Conservation (phyloP, 495 filamentous ascomycete genomes). For the Talaromyces ruber region DNA sequence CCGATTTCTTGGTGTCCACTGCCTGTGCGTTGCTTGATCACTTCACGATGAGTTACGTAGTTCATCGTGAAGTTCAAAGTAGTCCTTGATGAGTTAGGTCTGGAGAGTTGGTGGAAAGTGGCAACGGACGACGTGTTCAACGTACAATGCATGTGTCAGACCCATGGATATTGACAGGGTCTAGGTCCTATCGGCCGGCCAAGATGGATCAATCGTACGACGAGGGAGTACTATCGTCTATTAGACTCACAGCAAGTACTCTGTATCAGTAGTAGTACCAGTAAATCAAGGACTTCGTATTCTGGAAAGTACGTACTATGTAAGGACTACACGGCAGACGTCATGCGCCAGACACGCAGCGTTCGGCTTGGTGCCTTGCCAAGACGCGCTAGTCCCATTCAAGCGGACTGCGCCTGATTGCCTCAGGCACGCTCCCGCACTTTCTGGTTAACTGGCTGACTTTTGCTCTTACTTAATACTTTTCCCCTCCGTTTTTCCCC, state of each 20-base stretch:
- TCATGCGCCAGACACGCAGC: background rate
- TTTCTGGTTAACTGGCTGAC: background rate
- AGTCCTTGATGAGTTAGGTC: background rate
- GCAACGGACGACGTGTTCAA: background rate
- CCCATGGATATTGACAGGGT: background rate
- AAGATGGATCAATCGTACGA: background rate
- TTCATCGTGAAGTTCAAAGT: background rate
- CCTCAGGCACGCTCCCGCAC: slow-evolving; percentile 1
- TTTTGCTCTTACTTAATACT: slow-evolving; percentile 4
- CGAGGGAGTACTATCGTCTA: background rate
- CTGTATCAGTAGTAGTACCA: no score
- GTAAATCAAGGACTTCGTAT: no score
- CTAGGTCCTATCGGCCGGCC: background rate
- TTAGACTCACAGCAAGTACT: background rate
- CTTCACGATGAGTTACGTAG: background rate
- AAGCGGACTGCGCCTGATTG: background rate
- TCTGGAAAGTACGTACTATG: background rate
- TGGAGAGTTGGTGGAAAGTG: background rate
- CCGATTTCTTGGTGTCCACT: background rate
- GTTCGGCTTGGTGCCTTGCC: background rate
- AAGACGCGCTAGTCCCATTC: background rate
- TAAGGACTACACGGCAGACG: background rate
- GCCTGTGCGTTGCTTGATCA: background rate
- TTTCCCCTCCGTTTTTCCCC: slow-evolving; percentile 10
- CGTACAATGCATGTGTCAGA: background rate